A percentile compares a stretch with the other conserved stretches of the same genome.
Conservation (phyloP, 805 yeast species). For the Grigorovia jiainica region DNA sequence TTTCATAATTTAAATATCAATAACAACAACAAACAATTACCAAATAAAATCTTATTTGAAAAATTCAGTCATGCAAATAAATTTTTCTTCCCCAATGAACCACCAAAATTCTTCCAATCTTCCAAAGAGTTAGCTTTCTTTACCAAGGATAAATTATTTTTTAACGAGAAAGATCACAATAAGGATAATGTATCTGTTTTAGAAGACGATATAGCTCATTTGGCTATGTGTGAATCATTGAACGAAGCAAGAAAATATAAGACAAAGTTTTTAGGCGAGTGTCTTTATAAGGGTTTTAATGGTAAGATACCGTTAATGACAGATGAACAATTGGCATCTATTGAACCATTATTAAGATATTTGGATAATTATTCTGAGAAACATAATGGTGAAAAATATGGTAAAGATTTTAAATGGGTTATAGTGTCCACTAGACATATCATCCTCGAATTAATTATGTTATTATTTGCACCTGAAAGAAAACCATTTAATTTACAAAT, state of each 20-base stretch:
- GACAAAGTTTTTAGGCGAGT: slow-evolving; percentile 14
- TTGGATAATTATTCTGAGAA: slow-evolving; percentile 7
- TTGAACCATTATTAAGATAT: slow-evolving; percentile 17
- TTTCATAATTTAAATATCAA: too few relatives aligned
- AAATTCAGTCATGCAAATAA: background rate
- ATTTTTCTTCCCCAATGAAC: slow-evolving; percentile 1
- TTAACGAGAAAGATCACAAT: background rate
- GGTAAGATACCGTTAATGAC: slow-evolving; percentile 14
- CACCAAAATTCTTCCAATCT: slow-evolving; percentile 10
- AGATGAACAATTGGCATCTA: slow-evolving; percentile 12
- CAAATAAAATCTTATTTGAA: too few relatives aligned
- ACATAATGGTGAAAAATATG: slow-evolving; percentile 1
- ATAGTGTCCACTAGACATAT: slow-evolving; percentile 26
- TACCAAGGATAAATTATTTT: slow-evolving; percentile 4
- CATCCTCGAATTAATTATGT: slow-evolving; percentile 21
- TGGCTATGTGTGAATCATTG: slow-evolving; percentile 1
- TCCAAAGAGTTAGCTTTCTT: slow-evolving; percentile 15
- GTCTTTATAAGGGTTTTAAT: slow-evolving; percentile 16
- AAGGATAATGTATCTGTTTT: slow-evolving; percentile 7
- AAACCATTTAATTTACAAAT: slow-evolving; percentile 7
- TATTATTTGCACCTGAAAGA: slow-evolving; percentile 11
- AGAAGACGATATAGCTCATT: slow-evolving; percentile 8
- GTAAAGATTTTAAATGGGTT: slow-evolving; percentile 7
- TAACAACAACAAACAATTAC: too few relatives aligned
- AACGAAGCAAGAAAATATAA: slow-evolving; percentile 3